Base-by-base conservation (phyloP, 1,139 yeast species). In the Tardiomyces blankii region DNA sequence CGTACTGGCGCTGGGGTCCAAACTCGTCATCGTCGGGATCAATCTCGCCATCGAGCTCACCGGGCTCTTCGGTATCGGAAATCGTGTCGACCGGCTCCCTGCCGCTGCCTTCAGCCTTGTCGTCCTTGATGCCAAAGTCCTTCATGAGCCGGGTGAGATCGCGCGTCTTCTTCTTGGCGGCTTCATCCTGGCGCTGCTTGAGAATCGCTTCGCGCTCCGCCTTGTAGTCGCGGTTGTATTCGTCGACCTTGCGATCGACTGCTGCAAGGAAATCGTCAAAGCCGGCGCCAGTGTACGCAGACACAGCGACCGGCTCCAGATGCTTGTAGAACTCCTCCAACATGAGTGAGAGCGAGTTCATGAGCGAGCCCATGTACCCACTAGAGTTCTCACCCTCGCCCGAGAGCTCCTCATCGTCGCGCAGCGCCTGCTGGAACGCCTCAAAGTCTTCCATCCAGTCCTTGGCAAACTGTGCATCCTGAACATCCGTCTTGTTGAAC, bases 361-460 rank as follows among this genome's bases (percentile, higher is more conserved):
- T 85, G 45, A 93, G 70, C 1, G 96, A 86, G 45, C 87, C 80
- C 98, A 93, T 91, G 65, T 91, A 93, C 2, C 96, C 96, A 1
- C 91, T 80, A 2, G 89, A 84, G 55, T 78, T 72, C 18, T 84
- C 84, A 11, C 72, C 66, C 44, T 80, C 83, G 38, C 80, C 84
- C 54, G 78, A 80, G 48, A 77, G 64, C 41, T 83, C 81, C 33
- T 63, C 75, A 48, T 71, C 74, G 58, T 72, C 71, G 54, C 74
- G 72, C 49, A 89, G 69, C 1, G 95, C 95, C 38, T 67, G 69
- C 64, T 91, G 98, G 69, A 93, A 93, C 18, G 78, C 73, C 64
- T 91, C 97, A 64, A 93, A 93, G 65, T 93, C 98, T 3, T 82
- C 77, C 97, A 93, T 88, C 99, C 99, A 93, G 54, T 87, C 95